Conservation (phyloP, 352 stramenopile genomes). For the Globisporangium okanoganense region DNA sequence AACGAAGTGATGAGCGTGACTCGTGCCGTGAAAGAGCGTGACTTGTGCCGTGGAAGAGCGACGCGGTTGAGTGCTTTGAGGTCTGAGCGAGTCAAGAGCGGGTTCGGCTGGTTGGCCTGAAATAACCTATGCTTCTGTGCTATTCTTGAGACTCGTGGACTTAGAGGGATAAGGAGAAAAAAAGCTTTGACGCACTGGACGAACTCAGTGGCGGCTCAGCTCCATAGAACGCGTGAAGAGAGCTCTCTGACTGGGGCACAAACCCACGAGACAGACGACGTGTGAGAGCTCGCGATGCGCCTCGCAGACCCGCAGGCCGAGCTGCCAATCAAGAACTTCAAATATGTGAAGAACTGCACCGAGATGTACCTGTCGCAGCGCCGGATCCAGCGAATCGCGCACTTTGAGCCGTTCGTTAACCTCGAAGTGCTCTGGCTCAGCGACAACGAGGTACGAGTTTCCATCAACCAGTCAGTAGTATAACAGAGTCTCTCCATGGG, state of each 20-base stretch:
- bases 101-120: not conserved
- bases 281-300: conserved; percentile 21
- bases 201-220: not conserved
- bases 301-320: conserved; percentile 73
- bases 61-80: not conserved
- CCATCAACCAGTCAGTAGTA: not conserved
- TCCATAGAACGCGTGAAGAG: too few species aligned
- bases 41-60: not conserved
- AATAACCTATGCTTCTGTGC: not conserved
- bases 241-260: too few species aligned
- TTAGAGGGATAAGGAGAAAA: not conserved
- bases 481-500: not conserved
- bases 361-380: conserved; percentile 83
- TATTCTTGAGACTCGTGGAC: not conserved
- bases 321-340: conserved; percentile 85
- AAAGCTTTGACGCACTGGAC: not conserved
- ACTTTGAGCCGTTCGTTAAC: conserved; percentile 87
- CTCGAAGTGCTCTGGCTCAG: conserved; percentile 90
- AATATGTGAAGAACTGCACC: conserved; percentile 88
- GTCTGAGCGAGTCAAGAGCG: not conserved
- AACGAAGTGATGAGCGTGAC: not conserved
- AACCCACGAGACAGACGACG: not conserved
- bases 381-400: conserved; percentile 68
- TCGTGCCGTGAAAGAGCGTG: not conserved
- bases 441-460: conserved; percentile 61